phyloP scores from a whole-genome alignment of 1,284 basidiomycete genomes.

The Melampsora abietis-canadensis region DNA sequence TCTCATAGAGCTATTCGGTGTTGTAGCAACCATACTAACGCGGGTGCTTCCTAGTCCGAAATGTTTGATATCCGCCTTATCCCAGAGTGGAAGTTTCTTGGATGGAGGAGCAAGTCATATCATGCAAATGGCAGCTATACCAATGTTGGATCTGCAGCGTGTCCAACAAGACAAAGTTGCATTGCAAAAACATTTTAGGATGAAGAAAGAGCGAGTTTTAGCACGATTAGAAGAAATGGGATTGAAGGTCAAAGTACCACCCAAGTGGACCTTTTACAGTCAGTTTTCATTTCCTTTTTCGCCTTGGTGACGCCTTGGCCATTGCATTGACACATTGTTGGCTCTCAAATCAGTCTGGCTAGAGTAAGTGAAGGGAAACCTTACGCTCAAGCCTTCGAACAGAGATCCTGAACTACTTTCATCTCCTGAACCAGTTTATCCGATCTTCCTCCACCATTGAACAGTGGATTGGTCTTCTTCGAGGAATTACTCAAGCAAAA shows the following conservation, averaged over 20 bases:
- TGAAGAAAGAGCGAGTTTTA: slow-evolving; percentile 84
- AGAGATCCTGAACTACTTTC: background rate
- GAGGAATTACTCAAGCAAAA: slow-evolving; percentile 88
- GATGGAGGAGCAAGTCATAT: slow-evolving; percentile 51
- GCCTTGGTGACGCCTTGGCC: slow-evolving; percentile 19
- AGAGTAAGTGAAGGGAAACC: slow-evolving; percentile 54
- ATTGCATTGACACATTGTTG: slow-evolving; percentile 18
- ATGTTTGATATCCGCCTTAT: slow-evolving; percentile 56
- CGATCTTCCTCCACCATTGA: slow-evolving; percentile 70
- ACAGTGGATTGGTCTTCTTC: slow-evolving; percentile 88
- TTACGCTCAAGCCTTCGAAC: slow-evolving; percentile 66
- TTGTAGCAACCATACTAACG: background rate
- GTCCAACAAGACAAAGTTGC: slow-evolving; percentile 67
- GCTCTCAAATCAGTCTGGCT: slow-evolving; percentile 24
- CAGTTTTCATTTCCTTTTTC: background rate
- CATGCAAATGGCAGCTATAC: slow-evolving; percentile 77
- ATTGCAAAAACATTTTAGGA: slow-evolving; percentile 81
- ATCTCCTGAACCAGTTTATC: slow-evolving; percentile 79
- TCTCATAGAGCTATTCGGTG: background rate
- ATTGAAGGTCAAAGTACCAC: slow-evolving; percentile 63
- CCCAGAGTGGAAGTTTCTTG: slow-evolving; percentile 65
- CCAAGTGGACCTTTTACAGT: slow-evolving; percentile 41
- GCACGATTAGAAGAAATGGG: slow-evolving; percentile 72
- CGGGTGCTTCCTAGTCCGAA: background rate
- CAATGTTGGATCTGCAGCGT: slow-evolving; percentile 68